Percentiles rank a stretch among this genome's conserved stretches.
phyloP scores from a whole-genome alignment of 768 basidiomycete genomes.

The Erythrobasidium yunnanense region DNA sequence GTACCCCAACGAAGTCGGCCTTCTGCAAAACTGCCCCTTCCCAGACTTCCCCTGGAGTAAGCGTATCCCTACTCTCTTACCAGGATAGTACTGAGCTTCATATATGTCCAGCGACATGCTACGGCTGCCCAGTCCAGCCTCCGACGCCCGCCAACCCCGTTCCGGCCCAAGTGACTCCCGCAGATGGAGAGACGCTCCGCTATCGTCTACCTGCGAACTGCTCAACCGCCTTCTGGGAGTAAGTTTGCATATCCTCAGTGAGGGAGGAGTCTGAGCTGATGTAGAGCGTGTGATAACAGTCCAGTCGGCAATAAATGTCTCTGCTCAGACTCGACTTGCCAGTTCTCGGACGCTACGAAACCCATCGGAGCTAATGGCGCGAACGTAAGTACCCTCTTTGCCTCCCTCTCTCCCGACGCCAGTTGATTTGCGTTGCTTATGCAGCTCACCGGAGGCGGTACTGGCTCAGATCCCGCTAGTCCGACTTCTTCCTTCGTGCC shows the following conservation, averaged over 20 bases:
- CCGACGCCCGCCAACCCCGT: constrained; percentile 57
- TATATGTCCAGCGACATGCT: constrained; percentile 45
- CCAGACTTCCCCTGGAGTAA: constrained; percentile 65
- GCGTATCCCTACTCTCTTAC: constrained; percentile 44
- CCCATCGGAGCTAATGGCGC: constrained; percentile 22
- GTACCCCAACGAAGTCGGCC: constrained; percentile 50
- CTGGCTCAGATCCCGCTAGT: background rate
- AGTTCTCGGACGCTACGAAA: constrained; percentile 50
- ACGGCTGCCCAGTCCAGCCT: constrained; percentile 55
- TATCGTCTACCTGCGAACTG: constrained; percentile 52
- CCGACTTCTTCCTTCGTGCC: constrained; percentile 6
- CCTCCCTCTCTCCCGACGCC: background rate
- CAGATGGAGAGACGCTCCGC: constrained; percentile 42
- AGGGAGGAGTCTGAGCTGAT: constrained; percentile 62
- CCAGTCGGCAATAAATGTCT: constrained; percentile 57
- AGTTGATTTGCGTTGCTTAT: background rate
- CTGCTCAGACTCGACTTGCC: constrained; percentile 52
- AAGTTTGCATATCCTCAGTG: constrained; percentile 38
- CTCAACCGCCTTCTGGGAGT: constrained; percentile 37
- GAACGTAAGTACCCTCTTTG: constrained; percentile 4
- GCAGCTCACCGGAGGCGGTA: constrained; percentile 23
- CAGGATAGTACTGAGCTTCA: background rate
- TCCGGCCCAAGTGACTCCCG: constrained; percentile 49
- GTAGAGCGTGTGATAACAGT: constrained; percentile 51
- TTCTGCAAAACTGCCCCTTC: constrained; percentile 56